These are phyloP conservation scores for Monosporascus ibericus DNA, from an alignment of 2,329 filamentous ascomycete species.

Conservation along the genomic window DNA sequence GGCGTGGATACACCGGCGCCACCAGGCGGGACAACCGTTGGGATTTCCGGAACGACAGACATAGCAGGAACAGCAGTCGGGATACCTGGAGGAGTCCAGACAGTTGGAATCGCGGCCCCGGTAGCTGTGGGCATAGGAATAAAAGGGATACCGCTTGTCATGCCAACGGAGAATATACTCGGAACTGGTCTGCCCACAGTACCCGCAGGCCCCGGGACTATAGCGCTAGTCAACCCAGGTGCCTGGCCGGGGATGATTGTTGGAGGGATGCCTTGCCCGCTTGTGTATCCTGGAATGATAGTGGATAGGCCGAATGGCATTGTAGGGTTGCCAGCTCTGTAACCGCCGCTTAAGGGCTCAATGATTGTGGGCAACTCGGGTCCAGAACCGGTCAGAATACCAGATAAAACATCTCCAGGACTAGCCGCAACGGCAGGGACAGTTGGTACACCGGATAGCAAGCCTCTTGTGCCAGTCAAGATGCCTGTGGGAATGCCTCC, in stretches of 20 bases:
- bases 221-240: too few species aligned
- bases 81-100: too few species aligned
- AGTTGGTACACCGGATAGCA: neutral
- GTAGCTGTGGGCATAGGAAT: too few species aligned
- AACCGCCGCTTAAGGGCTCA: slow-evolving; percentile 15
- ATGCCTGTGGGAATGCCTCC: neutral
- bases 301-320: slow-evolving; percentile 9
- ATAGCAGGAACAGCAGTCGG: too few species aligned
- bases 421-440: neutral
- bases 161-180: too few species aligned
- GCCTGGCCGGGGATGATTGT: too few species aligned
- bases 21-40: slow-evolving; percentile 1
- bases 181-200: too few species aligned
- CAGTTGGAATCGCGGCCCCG: too few species aligned
- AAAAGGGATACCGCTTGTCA: too few species aligned
- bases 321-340: slow-evolving; percentile 14
- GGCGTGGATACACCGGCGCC: neutral
- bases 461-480: neutral
- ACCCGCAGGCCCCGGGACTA: too few species aligned
- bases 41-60: too few species aligned
- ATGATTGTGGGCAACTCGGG: slow-evolving; percentile 1
- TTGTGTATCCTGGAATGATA: slow-evolving; percentile 10
- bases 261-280: neutral
- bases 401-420: slow-evolving; percentile 1
- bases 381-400: neutral